Base-by-base conservation (phyloP, 176 grass and related monocot species). In the Oryza glaberrima region DNA sequence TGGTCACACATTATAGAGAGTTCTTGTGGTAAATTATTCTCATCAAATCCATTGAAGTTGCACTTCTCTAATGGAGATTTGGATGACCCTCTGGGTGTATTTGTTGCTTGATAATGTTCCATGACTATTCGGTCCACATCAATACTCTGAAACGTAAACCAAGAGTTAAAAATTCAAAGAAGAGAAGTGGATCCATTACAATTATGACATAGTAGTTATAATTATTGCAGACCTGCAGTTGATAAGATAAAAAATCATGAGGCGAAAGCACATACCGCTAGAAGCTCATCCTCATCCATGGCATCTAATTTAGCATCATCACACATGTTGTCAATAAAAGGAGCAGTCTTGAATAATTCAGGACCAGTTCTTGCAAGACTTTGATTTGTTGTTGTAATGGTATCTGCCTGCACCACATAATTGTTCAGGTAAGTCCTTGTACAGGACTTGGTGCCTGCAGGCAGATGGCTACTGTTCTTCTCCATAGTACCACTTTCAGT, bases 91-190 rank as follows among this genome's bases (percentile, higher is more conserved):
- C 73, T 91, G 32, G 93, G 88, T 73, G 89, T 93, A 80, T 52
- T 77, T 26, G 70, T 90, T 81, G 88, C 82, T 92, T 98, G 91
- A 75, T 94, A 94, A 77, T 95, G 93, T 67, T 98, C 93, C 96
- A 94, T 94, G 60, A 98, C 91, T 81, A 98, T 95, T 90, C 51
- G 93, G 63, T 98, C 96, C 41, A 98, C 85, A 32, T 98, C 96
- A 73, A 98, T 92, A 87, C 79, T 90, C 96, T 98, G 86, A 68
- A 88, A 82, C 60, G 84, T 52, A 91, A 84, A 84, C 77, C 58
- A 28, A 45, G 9, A 44, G 25, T 72, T 72, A 5, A 22, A 65
- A 68, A 40, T 38, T 40, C 9, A 69, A 56, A 68, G 43, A 49
- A 22, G 14, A 65, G 36, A 74, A 41, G 36, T 38, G 11, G 43